Evolutionary conservation across 2,329 filamentous ascomycete species (phyloP).

Genomic region (Dothiorella sarmentorum): DNA sequence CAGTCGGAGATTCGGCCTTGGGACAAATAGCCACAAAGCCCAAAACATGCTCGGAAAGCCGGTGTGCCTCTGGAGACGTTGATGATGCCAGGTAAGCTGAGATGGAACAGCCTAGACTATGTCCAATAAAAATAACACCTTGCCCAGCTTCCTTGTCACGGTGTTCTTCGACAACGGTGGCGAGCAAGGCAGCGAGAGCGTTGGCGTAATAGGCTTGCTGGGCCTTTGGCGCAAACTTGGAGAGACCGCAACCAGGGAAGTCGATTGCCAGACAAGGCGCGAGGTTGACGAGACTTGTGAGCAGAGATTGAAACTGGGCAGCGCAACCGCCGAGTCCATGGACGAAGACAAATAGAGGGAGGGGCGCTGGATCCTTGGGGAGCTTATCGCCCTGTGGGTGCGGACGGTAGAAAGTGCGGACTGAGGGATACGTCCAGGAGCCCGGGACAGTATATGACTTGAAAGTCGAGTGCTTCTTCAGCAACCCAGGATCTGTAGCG

Average conservation of each 20-base stretch:
- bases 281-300: slow-evolving; percentile 77
- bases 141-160: slow-evolving; percentile 64
- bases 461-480: slow-evolving; percentile 71
- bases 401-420: slow-evolving; percentile 79
- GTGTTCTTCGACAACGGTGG: slow-evolving; percentile 69
- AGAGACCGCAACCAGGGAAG: slow-evolving; percentile 83
- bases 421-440: slow-evolving; percentile 65
- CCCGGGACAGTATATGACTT: slow-evolving; percentile 67
- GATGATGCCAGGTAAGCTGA: slow-evolving; percentile 67
- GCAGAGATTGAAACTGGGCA: slow-evolving; percentile 78
- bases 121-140: slow-evolving; percentile 74
- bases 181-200: slow-evolving; percentile 71
- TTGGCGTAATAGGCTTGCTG: slow-evolving; percentile 80
- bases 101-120: slow-evolving; percentile 86
- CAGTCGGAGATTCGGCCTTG: slow-evolving; percentile 59
- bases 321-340: slow-evolving; percentile 92
- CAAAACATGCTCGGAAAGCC: slow-evolving; percentile 62
- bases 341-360: slow-evolving; percentile 85
- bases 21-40: slow-evolving; percentile 83
- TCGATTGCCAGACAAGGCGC: slow-evolving; percentile 86
- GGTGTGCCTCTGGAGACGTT: slow-evolving; percentile 50
- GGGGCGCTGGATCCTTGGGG: slow-evolving; percentile 64
- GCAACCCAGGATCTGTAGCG: slow-evolving; percentile 69
- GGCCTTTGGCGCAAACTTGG: slow-evolving; percentile 64
- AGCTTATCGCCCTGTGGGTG: slow-evolving; percentile 82